phyloP scores from a whole-genome alignment of 2,329 filamentous ascomycete genomes.

The Thyridium curvatum region DNA sequence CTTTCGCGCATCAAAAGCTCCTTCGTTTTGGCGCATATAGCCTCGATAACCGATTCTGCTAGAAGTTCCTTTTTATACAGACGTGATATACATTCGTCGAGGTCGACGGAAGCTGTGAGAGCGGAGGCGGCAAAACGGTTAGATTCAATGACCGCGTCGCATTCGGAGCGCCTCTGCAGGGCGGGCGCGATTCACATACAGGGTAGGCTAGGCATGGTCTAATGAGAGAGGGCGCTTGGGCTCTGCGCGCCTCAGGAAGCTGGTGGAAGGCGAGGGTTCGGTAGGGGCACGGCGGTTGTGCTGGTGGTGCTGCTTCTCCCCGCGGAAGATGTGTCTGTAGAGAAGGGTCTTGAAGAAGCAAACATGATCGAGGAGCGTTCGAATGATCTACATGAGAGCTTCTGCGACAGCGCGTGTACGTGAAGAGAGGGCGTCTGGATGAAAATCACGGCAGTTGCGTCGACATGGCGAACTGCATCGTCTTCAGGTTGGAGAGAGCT shows the following conservation, averaged over 20 bases:
- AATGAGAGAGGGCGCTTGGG: conserved; percentile 1
- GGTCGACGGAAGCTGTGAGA: conserved; percentile 77
- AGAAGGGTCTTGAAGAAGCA: conserved; percentile 16
- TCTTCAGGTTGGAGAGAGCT: too few relatives aligned
- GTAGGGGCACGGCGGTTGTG: conserved; percentile 2
- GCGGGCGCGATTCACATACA: not conserved
- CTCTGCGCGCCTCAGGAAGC: not conserved
- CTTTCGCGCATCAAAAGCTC: conserved; percentile 99
- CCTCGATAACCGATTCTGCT: conserved; percentile 93
- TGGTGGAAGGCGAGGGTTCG: not conserved
- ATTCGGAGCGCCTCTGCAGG: conserved; percentile 1
- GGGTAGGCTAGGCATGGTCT: not conserved
- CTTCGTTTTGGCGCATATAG: conserved; percentile 98
- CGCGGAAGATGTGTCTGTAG: conserved; percentile 18
- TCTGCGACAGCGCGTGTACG: not conserved
- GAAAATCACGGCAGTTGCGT: too few relatives aligned
- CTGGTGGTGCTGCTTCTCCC: conserved; percentile 10
- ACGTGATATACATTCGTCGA: conserved; percentile 96
- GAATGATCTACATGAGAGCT: conserved; percentile 1
- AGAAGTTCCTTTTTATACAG: conserved; percentile 96
- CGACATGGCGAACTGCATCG: too few relatives aligned
- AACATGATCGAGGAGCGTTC: conserved; percentile 14
- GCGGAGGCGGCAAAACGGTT: too few relatives aligned
- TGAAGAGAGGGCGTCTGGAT: too few relatives aligned
- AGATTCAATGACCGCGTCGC: too few relatives aligned